These are phyloP conservation scores for Dispira simplex DNA, from an alignment of 192 early-diverging fungal species.

Conservation along the genomic window DNA sequence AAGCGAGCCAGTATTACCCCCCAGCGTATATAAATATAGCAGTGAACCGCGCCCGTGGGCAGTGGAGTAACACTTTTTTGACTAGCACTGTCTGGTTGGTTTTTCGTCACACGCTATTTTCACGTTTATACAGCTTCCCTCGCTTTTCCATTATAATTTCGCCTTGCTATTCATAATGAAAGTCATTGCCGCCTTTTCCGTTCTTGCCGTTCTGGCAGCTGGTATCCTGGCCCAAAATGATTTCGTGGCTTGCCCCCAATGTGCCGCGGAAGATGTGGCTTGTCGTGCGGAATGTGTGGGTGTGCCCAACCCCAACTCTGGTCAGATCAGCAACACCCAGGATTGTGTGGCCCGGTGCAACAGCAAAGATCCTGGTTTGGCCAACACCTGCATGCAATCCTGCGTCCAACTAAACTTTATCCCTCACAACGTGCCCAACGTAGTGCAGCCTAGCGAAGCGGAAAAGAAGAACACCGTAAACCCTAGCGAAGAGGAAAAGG, in stretches of 20 bases:
- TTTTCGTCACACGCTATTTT: too few species aligned
- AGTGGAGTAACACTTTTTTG: too few species aligned
- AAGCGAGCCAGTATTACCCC: too few species aligned
- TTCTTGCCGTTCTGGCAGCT: not conserved
- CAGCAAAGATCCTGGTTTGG: not conserved
- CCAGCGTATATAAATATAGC: too few species aligned
- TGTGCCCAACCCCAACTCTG: conserved; percentile 10
- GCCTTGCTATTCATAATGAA: not conserved
- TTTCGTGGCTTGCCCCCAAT: conserved; percentile 6
- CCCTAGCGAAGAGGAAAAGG: too few species aligned
- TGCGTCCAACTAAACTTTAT: not conserved
- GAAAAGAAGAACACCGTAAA: not conserved
- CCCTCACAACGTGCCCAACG: not conserved
- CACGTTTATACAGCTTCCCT: too few species aligned
- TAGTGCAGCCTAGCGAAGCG: not conserved
- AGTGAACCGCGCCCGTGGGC: too few species aligned
- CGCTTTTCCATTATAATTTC: too few species aligned
- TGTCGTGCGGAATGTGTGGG: conserved; percentile 10
- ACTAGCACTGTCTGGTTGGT: too few species aligned
- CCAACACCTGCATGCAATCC: conserved; percentile 11
- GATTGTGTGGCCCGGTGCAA: not conserved
- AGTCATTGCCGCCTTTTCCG: not conserved
- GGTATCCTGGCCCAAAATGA: not conserved
- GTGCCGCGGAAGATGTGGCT: conserved; percentile 6
- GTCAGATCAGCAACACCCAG: conserved; percentile 1